These are phyloP conservation scores for Mycena floridula DNA, from an alignment of 768 basidiomycete genomes.

Conservation along the genomic window DNA sequence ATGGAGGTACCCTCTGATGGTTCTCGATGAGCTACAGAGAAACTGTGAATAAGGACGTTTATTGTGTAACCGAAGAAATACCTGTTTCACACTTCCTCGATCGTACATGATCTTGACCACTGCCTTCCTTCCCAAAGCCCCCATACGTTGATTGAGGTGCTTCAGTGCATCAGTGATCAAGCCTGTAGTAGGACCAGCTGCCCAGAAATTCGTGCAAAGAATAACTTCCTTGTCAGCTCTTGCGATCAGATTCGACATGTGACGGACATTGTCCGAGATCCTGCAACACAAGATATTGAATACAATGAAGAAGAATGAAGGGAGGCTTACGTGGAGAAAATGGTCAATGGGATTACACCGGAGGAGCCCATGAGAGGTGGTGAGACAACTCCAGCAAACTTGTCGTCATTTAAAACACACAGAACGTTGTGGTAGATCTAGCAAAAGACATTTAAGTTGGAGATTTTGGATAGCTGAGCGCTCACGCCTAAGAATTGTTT, in stretches of 20 bases:
- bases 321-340: slow-evolving; percentile 47
- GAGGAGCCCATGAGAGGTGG: slow-evolving; percentile 58
- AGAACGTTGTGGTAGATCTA: slow-evolving; percentile 63
- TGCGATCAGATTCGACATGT: slow-evolving; percentile 58
- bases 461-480: neutral
- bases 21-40: slow-evolving; percentile 21
- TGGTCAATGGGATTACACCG: slow-evolving; percentile 55
- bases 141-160: slow-evolving; percentile 43
- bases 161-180: slow-evolving; percentile 45
- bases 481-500: slow-evolving; percentile 57
- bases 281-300: slow-evolving; percentile 16
- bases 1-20: slow-evolving; percentile 40
- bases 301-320: neutral
- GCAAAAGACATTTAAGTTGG: neutral
- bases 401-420: slow-evolving; percentile 47
- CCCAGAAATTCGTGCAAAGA: slow-evolving; percentile 62
- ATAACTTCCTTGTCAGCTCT: slow-evolving; percentile 59
- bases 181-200: slow-evolving; percentile 44
- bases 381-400: slow-evolving; percentile 50
- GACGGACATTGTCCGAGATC: slow-evolving; percentile 70
- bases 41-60: neutral
- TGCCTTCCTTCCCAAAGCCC: slow-evolving; percentile 37
- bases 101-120: slow-evolving; percentile 70
- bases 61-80: slow-evolving; percentile 9
- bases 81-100: slow-evolving; percentile 53